phyloP scores from a whole-genome alignment of 345 rosid genomes.

The Hibiscus trionum region DNA sequence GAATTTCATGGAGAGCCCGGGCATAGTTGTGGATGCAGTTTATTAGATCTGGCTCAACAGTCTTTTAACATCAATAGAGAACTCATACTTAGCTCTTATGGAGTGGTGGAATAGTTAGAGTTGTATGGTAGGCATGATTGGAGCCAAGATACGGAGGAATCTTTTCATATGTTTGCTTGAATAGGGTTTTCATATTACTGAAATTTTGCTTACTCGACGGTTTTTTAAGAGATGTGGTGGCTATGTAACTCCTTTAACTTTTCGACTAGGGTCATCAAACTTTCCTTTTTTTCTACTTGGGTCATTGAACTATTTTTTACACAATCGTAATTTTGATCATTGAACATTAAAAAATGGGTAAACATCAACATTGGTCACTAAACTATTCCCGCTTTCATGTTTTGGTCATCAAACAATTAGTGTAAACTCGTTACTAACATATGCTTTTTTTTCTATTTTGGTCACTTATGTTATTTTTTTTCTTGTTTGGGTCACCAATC shows the following conservation, averaged over 20 bases:
- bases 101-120: neutral
- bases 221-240: neutral
- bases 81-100: neutral
- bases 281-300: no score
- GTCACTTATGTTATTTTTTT: no score
- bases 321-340: no score
- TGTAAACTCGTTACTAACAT: no score
- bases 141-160: neutral
- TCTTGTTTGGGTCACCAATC: no score
- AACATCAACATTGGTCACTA: no score
- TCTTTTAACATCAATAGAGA: slow-evolving; percentile 1
- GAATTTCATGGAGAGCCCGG: neutral
- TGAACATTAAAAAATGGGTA: no score
- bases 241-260: neutral
- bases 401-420: no score
- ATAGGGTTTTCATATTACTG: neutral
- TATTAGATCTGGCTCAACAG: neutral
- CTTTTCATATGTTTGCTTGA: neutral
- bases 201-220: neutral
- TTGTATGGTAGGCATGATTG: neutral
- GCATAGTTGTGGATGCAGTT: neutral
- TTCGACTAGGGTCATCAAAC: neutral
- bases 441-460: no score
- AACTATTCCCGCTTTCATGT: no score
- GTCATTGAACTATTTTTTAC: no score